Evolutionary conservation across 768 basidiomycete genomes (phyloP).

Genomic region (Auricularia sp.): DNA sequence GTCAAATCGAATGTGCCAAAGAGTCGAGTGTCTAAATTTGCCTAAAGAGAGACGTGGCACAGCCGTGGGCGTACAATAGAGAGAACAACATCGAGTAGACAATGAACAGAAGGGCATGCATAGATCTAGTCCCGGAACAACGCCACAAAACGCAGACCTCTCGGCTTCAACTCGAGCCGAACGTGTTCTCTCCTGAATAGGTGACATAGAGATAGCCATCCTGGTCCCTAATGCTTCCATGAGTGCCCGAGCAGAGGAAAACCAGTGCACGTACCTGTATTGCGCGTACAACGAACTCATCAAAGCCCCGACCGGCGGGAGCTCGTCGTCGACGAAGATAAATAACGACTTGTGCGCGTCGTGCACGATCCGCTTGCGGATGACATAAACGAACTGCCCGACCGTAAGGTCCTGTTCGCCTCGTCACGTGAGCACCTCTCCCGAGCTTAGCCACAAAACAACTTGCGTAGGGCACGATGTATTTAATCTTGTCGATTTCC

Average conservation of each 20-base stretch:
- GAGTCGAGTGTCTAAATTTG: too few species aligned
- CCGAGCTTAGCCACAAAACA: not conserved
- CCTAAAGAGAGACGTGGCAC: too few species aligned
- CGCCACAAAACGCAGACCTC: too few species aligned
- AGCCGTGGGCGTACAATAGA: too few species aligned
- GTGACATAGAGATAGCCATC: not conserved
- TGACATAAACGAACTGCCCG: constrained; percentile 5
- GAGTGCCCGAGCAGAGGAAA: not conserved
- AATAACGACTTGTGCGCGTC: constrained; percentile 2
- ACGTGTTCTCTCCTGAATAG: constrained; percentile 6
- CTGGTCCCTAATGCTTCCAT: not conserved
- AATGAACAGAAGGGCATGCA: too few species aligned
- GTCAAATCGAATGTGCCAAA: too few species aligned
- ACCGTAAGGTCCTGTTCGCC: constrained; percentile 2
- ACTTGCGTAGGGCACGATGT: not conserved
- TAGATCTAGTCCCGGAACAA: too few species aligned
- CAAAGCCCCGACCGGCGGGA: not conserved
- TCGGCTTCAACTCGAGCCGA: not conserved
- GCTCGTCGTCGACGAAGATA: constrained; percentile 2
- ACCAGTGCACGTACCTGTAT: not conserved
- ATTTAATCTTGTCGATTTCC: not conserved
- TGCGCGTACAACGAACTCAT: constrained; percentile 5
- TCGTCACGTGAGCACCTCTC: not conserved
- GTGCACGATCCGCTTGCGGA: constrained; percentile 4
- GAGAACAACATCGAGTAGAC: too few species aligned